Conservation (phyloP, 2,329 filamentous ascomycete species). For the Diaporthe helianthi region DNA sequence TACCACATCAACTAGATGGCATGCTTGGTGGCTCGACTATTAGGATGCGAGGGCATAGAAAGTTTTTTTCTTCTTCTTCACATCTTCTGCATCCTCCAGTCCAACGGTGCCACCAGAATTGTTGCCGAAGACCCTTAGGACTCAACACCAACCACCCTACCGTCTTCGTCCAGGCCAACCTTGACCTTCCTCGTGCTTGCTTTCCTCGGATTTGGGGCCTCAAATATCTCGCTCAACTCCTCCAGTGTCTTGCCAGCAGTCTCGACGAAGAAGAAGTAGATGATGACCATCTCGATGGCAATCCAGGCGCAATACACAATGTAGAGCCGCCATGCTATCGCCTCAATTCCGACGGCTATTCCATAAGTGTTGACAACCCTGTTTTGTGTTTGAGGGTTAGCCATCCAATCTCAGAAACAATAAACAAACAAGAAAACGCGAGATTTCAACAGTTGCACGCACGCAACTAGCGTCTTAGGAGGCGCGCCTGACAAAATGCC, state of each 20-base stretch:
- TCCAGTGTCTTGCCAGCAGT: slow-evolving; percentile 47
- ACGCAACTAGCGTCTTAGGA: background rate
- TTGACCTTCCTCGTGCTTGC: slow-evolving; percentile 30
- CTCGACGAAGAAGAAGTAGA: slow-evolving; percentile 57
- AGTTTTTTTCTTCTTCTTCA: too few relatives aligned
- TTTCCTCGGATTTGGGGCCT: slow-evolving; percentile 30
- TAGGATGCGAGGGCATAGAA: background rate
- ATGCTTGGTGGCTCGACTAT: background rate
- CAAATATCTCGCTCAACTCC: slow-evolving; percentile 31
- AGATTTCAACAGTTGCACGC: too few relatives aligned
- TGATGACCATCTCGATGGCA: slow-evolving; percentile 47
- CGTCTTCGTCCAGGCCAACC: slow-evolving; percentile 32
- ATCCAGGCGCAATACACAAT: slow-evolving; percentile 55
- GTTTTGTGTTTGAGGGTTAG: background rate
- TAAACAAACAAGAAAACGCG: background rate
- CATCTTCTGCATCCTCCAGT: background rate
- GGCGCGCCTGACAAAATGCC: background rate
- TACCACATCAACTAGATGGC: background rate
- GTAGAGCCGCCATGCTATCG: slow-evolving; percentile 59
- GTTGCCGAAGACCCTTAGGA: slow-evolving; percentile 14
- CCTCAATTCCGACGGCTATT: slow-evolving; percentile 52
- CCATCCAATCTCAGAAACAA: background rate
- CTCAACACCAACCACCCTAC: slow-evolving; percentile 28
- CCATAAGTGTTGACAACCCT: slow-evolving; percentile 51
- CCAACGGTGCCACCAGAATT: background rate